These are phyloP conservation scores for Bipolaris victoriae DNA, from an alignment of 2,329 filamentous ascomycete species.

Conservation along the genomic window DNA sequence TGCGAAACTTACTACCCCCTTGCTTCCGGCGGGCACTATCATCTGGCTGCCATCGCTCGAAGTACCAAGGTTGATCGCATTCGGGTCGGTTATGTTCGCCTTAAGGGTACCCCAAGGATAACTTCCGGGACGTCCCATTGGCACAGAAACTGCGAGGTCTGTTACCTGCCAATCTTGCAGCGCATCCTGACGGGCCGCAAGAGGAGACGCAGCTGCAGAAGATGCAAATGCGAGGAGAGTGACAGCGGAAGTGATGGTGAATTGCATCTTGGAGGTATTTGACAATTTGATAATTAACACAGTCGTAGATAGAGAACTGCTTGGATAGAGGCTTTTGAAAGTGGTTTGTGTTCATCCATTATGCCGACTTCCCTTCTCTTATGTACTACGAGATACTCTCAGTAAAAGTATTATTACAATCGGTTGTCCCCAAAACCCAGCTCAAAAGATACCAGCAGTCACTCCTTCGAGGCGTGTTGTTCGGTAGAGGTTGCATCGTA, in stretches of 20 bases:
- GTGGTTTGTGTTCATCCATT: too few relatives aligned
- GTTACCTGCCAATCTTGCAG: conserved; percentile 34
- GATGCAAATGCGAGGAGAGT: conserved; percentile 19
- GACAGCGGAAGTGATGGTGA: conserved; percentile 15
- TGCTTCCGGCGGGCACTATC: conserved; percentile 24
- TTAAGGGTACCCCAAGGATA: conserved; percentile 30
- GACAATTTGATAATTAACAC: background rate
- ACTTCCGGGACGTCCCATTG: conserved; percentile 28
- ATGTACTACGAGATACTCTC: background rate
- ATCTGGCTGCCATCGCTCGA: conserved; percentile 14
- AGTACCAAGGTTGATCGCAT: conserved; percentile 25
- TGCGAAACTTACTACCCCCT: conserved; percentile 16
- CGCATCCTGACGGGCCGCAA: conserved; percentile 17
- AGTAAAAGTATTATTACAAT: background rate
- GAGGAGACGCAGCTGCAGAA: conserved; percentile 13
- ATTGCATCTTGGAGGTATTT: conserved; percentile 15
- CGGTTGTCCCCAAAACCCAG: background rate
- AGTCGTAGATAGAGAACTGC: background rate
- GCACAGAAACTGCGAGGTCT: conserved; percentile 2
- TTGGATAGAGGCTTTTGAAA: background rate
- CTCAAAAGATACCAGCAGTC: background rate
- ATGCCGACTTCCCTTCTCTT: background rate
- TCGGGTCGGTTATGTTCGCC: conserved; percentile 37
- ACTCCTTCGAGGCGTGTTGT: background rate
- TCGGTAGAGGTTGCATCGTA: conserved; percentile 1